Conservation (phyloP, 345 rosid species). For the Eucalyptus marginata region DNA sequence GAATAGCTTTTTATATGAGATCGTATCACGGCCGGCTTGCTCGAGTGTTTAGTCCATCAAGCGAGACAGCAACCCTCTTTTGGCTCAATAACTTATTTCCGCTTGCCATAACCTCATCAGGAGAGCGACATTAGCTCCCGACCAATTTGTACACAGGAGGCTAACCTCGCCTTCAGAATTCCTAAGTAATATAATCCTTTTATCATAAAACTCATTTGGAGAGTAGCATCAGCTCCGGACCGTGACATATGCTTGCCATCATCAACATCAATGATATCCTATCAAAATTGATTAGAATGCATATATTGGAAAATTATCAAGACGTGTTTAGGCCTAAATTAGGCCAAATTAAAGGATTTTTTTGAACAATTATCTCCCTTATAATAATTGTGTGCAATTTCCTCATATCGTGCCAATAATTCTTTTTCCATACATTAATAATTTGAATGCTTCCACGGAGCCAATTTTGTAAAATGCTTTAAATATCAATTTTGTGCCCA, state of each 20-base stretch:
- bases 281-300: accelerated
- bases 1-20: no score
- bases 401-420: not conserved
- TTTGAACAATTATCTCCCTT: not conserved
- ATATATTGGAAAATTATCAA: accelerated
- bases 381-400: not conserved
- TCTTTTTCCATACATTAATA: not conserved
- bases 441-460: not conserved
- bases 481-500: not conserved
- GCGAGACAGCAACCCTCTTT: no score
- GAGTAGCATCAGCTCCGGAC: no score
- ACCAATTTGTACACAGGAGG: no score
- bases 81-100: no score
- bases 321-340: not conserved
- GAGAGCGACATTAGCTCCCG: accelerated
- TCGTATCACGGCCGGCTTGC: no score
- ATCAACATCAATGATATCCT: not conserved
- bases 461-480: not conserved
- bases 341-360: not conserved
- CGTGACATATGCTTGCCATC: accelerated
- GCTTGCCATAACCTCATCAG: accelerated
- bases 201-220: no score
- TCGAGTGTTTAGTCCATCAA: no score
- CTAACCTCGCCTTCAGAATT: accelerated
- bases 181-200: no score